Base-by-base conservation (phyloP, 2,329 filamentous ascomycete species). In the Penicillium sp. region DNA sequence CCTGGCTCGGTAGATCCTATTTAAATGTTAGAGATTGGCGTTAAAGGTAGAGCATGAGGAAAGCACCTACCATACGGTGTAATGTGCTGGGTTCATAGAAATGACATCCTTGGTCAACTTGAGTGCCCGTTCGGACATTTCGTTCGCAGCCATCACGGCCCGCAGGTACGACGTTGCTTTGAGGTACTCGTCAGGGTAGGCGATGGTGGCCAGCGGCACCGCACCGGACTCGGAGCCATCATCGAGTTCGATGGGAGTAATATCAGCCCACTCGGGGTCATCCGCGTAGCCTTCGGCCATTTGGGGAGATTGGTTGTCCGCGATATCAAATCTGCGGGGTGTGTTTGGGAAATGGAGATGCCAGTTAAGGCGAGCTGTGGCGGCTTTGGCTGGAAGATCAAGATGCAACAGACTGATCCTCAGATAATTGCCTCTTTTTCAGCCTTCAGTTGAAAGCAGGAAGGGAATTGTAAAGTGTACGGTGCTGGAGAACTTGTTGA, bases 111-210 rank as follows among this genome's bases (percentile, higher is more conserved):
- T 89, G 4, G 95, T 99, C 62, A 99, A 85, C 35, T 82, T 84
- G 44, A 99, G 83, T 37, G 87, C 90, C 50, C 95, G 85, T 22
- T 88, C 84, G 24, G 90, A 92, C 80, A 89, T 85, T 77, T 99
- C 95, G 73, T 96, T 89, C 50, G 81, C 82, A 14, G 91, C 90
- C 94, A 99, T 99, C 67, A 96, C 85, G 61, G 95, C 93, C 61
- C 95, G 90, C 54, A 99, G 86, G 77, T 98, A 99, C 46, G 90
- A 88, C 79, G 96, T 95, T 49, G 91, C 93, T 80, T 97, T 93
- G 62, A 89, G 86, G 75, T 99, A 99, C 64, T 95, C 89, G 35
- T 91, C 87, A 2, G 89, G 86, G 77, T 99, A 99, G 58, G 93
- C 89, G 75, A 99, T 99, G 59, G 89, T 87, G n/a, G 94, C 94